Evolutionary conservation across 2,329 filamentous ascomycete species (phyloP).

Genomic region (Phoma sp.): DNA sequence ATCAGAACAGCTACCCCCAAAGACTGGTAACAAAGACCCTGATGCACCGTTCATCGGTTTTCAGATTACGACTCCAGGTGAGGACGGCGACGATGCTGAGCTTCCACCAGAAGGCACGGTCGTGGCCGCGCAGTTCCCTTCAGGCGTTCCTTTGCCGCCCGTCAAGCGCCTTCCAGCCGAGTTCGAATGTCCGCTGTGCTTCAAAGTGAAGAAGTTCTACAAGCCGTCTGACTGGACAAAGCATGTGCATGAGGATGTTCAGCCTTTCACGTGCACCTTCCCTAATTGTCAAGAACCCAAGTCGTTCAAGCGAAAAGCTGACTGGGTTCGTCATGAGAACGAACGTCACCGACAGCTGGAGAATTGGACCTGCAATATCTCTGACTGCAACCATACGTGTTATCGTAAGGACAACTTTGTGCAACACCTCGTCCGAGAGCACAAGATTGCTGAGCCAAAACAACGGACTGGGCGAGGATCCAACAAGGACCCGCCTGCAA

Average conservation of each 20-base stretch:
- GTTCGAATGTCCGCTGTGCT: slow-evolving; percentile 90
- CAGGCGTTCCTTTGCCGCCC: slow-evolving; percentile 81
- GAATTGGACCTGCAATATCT: slow-evolving; percentile 85
- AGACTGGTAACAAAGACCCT: slow-evolving; percentile 63
- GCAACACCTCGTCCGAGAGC: slow-evolving; percentile 89
- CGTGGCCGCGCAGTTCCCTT: slow-evolving; percentile 75
- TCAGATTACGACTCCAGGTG: slow-evolving; percentile 61
- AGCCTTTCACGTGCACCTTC: slow-evolving; percentile 93
- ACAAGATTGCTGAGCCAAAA: slow-evolving; percentile 84
- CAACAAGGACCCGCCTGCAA: slow-evolving; percentile 38
- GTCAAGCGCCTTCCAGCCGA: slow-evolving; percentile 78
- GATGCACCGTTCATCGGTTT: slow-evolving; percentile 64
- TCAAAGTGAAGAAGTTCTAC: slow-evolving; percentile 80
- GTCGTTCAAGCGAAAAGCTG: slow-evolving; percentile 92
- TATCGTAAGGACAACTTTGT: slow-evolving; percentile 92
- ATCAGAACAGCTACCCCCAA: slow-evolving; percentile 66
- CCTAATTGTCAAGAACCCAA: slow-evolving; percentile 82
- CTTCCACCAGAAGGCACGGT: slow-evolving; percentile 71
- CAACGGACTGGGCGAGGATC: slow-evolving; percentile 66
- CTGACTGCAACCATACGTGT: slow-evolving; percentile 81
- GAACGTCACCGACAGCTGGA: slow-evolving; percentile 89
- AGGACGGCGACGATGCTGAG: slow-evolving; percentile 70
- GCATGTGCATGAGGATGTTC: slow-evolving; percentile 91
- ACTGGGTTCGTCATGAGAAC: slow-evolving; percentile 94
- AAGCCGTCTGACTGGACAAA: slow-evolving; percentile 98